Percentiles rank a stretch among this genome's conserved stretches.
Conservation (phyloP, 805 yeast genomes). For the Lipomyces oligophaga region DNA sequence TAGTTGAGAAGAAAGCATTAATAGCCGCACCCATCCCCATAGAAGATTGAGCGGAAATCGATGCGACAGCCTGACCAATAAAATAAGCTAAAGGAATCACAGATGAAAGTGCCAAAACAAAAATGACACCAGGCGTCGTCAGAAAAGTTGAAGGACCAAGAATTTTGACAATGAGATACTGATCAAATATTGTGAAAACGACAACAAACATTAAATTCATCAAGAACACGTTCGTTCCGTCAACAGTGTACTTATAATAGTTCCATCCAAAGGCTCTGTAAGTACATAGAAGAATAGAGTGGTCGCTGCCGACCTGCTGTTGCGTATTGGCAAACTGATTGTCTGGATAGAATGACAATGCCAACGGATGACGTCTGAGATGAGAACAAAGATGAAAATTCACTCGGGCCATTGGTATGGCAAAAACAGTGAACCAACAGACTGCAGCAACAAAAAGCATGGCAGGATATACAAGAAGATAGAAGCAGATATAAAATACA, state of each 20-base stretch:
- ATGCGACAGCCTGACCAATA: conserved; percentile 99
- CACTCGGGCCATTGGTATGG: conserved; percentile 91
- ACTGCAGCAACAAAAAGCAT: conserved; percentile 50
- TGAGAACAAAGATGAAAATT: conserved; percentile 65
- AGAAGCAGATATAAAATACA: conserved; percentile 66
- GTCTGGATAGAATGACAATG: conserved; percentile 54
- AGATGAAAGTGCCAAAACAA: conserved; percentile 71
- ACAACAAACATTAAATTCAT: conserved; percentile 80
- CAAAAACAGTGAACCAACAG: conserved; percentile 80
- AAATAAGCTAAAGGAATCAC: conserved; percentile 93
- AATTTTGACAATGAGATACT: conserved; percentile 54
- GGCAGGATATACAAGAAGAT: conserved; percentile 66
- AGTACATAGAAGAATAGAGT: conserved; percentile 73
- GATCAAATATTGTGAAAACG: conserved; percentile 75
- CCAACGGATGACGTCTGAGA: conserved; percentile 84
- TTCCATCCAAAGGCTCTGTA: conserved; percentile 89
- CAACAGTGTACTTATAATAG: conserved; percentile 93
- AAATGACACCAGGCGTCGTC: conserved; percentile 63
- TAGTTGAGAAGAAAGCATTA: conserved; percentile 93
- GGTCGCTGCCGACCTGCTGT: conserved; percentile 33
- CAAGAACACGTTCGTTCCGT: conserved; percentile 90
- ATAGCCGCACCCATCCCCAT: conserved; percentile 99
- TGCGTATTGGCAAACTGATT: conserved; percentile 38
- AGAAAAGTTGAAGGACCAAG: conserved; percentile 43
- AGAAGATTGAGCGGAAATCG: conserved; percentile 95